Evolutionary conservation across 352 stramenopile species (phyloP).

Genomic region (Achlya hypogyna): DNA sequence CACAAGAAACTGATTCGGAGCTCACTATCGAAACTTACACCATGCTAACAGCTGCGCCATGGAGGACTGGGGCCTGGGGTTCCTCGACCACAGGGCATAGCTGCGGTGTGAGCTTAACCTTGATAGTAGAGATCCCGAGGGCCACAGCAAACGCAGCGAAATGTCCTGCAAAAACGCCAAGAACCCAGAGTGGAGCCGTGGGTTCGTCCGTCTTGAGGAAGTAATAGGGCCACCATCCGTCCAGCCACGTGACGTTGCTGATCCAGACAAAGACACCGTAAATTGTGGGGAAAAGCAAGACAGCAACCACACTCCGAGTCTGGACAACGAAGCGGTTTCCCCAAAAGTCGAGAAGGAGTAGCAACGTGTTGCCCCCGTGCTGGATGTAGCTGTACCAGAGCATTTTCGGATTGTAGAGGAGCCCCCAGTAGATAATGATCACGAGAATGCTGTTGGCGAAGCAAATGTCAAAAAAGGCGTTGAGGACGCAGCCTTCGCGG

Average conservation of each 20-base stretch:
- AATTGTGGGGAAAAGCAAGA: background rate
- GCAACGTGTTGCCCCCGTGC: background rate
- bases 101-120: background rate
- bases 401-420: background rate
- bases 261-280: conserved; percentile 15
- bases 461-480: conserved; percentile 13
- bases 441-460: conserved; percentile 9
- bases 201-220: background rate
- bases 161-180: conserved; percentile 4
- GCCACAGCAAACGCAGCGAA: background rate
- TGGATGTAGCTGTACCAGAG: background rate
- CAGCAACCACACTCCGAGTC: background rate
- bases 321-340: background rate
- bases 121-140: conserved; percentile 5
- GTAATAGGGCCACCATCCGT: conserved; percentile 11
- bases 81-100: background rate
- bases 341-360: background rate
- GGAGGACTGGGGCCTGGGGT: background rate
- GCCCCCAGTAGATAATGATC: background rate
- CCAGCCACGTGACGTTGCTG: background rate
- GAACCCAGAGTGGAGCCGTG: background rate
- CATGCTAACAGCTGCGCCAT: background rate
- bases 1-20: background rate
- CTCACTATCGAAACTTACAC: background rate
- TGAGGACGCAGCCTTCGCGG: background rate